phyloP scores from a whole-genome alignment of 208 protist species.

The Novymonas esmeraldas region DNA sequence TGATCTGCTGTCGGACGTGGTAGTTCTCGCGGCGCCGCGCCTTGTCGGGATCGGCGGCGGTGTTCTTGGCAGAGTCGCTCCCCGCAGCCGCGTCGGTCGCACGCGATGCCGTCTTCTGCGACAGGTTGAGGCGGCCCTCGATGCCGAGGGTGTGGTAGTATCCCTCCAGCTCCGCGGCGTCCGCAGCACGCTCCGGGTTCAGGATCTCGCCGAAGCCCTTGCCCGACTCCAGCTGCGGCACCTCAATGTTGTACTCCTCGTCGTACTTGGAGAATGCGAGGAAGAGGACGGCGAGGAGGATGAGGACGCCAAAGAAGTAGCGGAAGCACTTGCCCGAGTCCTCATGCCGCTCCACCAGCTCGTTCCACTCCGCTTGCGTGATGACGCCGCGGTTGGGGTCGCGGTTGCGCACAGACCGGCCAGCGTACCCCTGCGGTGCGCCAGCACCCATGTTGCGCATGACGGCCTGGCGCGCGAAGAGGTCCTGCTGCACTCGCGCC shows the following conservation, averaged over 20 bases:
- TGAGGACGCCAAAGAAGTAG: slow-evolving; percentile 55
- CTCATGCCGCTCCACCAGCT: slow-evolving; percentile 72
- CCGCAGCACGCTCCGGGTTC: slow-evolving; percentile 17
- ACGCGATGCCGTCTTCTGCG: slow-evolving; percentile 4
- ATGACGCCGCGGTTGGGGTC: slow-evolving; percentile 79
- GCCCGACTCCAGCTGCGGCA: slow-evolving; percentile 81
- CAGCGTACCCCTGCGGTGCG: slow-evolving; percentile 21
- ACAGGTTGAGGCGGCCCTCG: slow-evolving; percentile 46
- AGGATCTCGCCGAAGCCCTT: slow-evolving; percentile 71
- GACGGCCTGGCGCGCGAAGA: slow-evolving; percentile 13
- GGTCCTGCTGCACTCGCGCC: slow-evolving; percentile 37
- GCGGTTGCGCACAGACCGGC: slow-evolving; percentile 18
- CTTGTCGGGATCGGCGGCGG: slow-evolving; percentile 51
- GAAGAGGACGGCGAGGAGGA: slow-evolving; percentile 52
- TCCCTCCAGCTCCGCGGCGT: slow-evolving; percentile 51
- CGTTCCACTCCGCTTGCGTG: slow-evolving; percentile 78
- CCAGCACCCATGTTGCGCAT: slow-evolving; percentile 26
- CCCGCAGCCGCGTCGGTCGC: slow-evolving; percentile 3
- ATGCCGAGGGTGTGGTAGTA: slow-evolving; percentile 82
- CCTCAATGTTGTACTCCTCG: slow-evolving; percentile 84
- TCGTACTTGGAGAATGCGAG: slow-evolving; percentile 80
- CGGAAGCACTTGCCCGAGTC: slow-evolving; percentile 79
- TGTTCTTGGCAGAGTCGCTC: background rate
- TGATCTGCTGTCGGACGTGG: slow-evolving; percentile 73
- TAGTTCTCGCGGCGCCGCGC: slow-evolving; percentile 78